Base-by-base conservation (phyloP, 495 filamentous ascomycete species). In the Hypoxylon crocopeplum region DNA sequence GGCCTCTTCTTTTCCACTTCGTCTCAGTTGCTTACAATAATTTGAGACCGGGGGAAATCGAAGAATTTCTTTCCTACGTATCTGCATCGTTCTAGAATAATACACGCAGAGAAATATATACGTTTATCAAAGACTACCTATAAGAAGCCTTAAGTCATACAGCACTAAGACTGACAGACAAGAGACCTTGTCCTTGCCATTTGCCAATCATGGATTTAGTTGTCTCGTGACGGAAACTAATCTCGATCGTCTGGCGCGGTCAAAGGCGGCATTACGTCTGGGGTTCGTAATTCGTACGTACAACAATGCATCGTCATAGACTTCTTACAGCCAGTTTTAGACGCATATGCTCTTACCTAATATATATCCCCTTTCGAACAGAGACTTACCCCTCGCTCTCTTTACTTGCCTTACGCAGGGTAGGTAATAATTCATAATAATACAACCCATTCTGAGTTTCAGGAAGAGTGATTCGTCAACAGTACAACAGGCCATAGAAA, bases 181-280 rank as follows among this genome's bases (percentile, higher is more conserved):
- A n/a, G n/a, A 3, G 7, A n/a, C 8, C 32, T 3, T 12, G 32
- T 34, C 12, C 7, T 12, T 34, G 3, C 36, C n/a, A 42, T 3
- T 30, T 22, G 33, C 40, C 48, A 44, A 38, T 5, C 34, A 40
- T 34, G 20, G 19, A 45, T 2, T 36, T 12, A 44, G 6, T 16
- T 16, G 27, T 37, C 48, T 25, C 56, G 48, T 53, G 61, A 59
- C 40, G 19, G 38, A 20, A n/a, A 13, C 40, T 47, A 39, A 60
- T 55, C 55, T 59, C 61, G 61, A 59, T 59, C 56, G 40, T 41
- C 20, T 29, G 46, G 39, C 22, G 32, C 56, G 56, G 57, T 38
- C 57, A 40, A 39, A 41, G 16, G 49, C 42, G 59, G 59, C 46
- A 62, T 62, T 62, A 62, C 59, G 59, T 62, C 51, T 37, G 8